These are phyloP conservation scores for Planoprotostelium fungivorum DNA, from an alignment of 78 protist genomes.

Conservation along the genomic window DNA sequence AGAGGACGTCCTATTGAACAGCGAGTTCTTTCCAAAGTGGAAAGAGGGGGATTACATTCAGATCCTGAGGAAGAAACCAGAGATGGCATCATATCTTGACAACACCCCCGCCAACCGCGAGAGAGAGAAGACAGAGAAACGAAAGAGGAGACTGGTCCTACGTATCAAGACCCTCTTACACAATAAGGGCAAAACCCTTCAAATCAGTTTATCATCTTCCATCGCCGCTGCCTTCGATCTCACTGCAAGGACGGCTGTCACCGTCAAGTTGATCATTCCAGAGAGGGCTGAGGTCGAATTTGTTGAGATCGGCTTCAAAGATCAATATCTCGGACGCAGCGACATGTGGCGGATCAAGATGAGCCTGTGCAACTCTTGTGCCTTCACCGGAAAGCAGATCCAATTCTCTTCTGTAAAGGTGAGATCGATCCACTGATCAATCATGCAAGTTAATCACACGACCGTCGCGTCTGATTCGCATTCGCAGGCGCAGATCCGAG, in stretches of 20 bases:
- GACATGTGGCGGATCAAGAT: slow-evolving; percentile 73
- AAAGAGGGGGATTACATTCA: neutral
- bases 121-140: neutral
- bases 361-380: slow-evolving; percentile 27
- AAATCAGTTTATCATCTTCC: slow-evolving; percentile 28
- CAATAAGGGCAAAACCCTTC: slow-evolving; percentile 1
- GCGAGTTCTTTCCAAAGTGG: neutral
- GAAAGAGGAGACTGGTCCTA: neutral
- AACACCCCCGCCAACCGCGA: neutral
- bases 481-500: slow-evolving; percentile 56
- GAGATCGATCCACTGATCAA: neutral
- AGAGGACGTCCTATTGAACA: neutral
- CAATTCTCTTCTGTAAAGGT: neutral
- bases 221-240: slow-evolving; percentile 48
- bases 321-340: slow-evolving; percentile 61
- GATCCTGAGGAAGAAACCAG: neutral
- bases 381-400: slow-evolving; percentile 4
- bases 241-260: slow-evolving; percentile 11
- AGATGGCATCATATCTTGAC: too few species aligned
- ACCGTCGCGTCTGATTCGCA: slow-evolving; percentile 6
- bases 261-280: slow-evolving; percentile 45
- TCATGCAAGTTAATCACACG: neutral
- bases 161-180: neutral
- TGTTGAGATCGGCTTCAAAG: slow-evolving; percentile 52
- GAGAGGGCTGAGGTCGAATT: slow-evolving; percentile 36